These are phyloP conservation scores for Pigoraptor vietnamica DNA, from an alignment of 78 protist species.

Conservation along the genomic window DNA sequence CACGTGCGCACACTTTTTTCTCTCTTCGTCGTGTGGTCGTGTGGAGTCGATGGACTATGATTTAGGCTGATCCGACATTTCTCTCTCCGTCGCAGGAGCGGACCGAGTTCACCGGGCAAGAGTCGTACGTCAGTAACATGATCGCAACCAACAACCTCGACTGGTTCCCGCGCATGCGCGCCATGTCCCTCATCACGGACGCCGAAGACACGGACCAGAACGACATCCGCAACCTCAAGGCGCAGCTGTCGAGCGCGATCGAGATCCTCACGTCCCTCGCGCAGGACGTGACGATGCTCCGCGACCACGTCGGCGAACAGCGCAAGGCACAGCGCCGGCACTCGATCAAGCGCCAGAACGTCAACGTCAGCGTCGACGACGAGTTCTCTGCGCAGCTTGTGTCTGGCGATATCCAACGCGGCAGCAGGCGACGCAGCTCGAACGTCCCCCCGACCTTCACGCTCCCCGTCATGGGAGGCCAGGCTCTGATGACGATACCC, in stretches of 20 bases:
- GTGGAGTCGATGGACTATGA: not conserved
- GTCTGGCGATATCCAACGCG: not conserved
- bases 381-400: not conserved
- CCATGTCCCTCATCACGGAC: not conserved
- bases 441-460: not conserved
- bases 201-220: not conserved
- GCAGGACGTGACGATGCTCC: not conserved
- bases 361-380: not conserved
- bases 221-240: not conserved
- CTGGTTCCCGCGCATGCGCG: conserved; percentile 32
- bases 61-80: too few species aligned
- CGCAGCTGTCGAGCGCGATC: not conserved
- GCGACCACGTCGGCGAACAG: not conserved
- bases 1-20: not conserved
- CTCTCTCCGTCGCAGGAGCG: too few species aligned
- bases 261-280: not conserved
- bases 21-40: not conserved
- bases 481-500: too few species aligned
- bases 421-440: not conserved
- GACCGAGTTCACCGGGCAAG: conserved; percentile 60
- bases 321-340: not conserved
- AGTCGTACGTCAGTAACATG: conserved; percentile 29
- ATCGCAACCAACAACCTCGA: not conserved
- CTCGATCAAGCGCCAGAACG: not conserved
- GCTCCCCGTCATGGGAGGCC: not conserved